These are phyloP conservation scores for Coemansia sp. DNA, from an alignment of 192 early-diverging fungal genomes.

Conservation along the genomic window DNA sequence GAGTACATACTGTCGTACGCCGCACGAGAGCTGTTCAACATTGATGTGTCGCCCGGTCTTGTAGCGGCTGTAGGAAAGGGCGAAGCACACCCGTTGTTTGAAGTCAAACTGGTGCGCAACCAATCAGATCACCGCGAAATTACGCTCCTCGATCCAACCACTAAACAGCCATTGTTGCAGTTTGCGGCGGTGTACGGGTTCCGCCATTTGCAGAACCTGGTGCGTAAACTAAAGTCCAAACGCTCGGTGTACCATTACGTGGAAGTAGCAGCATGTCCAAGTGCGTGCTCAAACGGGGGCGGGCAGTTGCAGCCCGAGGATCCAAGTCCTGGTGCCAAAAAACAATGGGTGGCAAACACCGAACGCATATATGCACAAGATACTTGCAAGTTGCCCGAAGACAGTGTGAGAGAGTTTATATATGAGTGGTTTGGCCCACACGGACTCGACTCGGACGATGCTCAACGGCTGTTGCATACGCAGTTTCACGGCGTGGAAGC, in stretches of 20 bases:
- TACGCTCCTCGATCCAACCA: constrained; percentile 53
- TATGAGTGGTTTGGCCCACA: constrained; percentile 76
- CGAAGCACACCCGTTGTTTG: constrained; percentile 52
- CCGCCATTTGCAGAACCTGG: constrained; percentile 95
- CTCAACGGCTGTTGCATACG: constrained; percentile 65
- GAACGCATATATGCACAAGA: constrained; percentile 67
- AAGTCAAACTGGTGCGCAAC: constrained; percentile 75
- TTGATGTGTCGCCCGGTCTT: constrained; percentile 61
- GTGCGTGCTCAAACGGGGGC: constrained; percentile 96
- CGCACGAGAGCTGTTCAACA: constrained; percentile 72
- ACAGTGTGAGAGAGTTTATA: constrained; percentile 61
- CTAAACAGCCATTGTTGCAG: constrained; percentile 60
- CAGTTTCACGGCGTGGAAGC: constrained; percentile 83
- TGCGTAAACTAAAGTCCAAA: constrained; percentile 89
- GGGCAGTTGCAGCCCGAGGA: constrained; percentile 78
- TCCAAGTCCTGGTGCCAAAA: constrained; percentile 56
- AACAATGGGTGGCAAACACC: constrained; percentile 73
- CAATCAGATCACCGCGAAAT: constrained; percentile 75
- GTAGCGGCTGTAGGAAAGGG: constrained; percentile 49
- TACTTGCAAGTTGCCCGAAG: constrained; percentile 22
- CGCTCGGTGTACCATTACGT: constrained; percentile 83
- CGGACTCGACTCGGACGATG: constrained; percentile 64
- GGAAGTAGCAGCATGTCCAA: constrained; percentile 97
- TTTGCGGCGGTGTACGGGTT: constrained; percentile 95
- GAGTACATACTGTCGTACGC: constrained; percentile 87